Evolutionary conservation across 495 filamentous ascomycete species (phyloP).

Genomic region (Cryomyces antarcticus): DNA sequence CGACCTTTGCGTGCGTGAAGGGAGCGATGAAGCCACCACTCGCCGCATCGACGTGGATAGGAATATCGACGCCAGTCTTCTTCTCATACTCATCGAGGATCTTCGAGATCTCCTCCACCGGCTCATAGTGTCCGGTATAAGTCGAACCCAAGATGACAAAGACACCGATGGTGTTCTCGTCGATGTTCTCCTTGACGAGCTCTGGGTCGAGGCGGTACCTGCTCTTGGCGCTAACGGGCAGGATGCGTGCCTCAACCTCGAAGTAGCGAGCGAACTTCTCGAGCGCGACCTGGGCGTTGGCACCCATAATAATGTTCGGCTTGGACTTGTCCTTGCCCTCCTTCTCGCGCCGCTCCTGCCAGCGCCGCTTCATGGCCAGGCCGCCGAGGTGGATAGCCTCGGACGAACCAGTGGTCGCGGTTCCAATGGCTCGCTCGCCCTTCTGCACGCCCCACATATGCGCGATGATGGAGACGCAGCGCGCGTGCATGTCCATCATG

Average conservation of each 20-base stretch:
- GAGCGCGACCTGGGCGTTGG: slow-evolving; percentile 57
- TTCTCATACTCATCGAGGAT: slow-evolving; percentile 45
- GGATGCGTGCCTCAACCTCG: slow-evolving; percentile 52
- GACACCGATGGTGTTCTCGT: slow-evolving; percentile 62
- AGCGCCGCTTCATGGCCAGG: slow-evolving; percentile 57
- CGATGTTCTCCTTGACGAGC: slow-evolving; percentile 41
- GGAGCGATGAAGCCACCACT: slow-evolving; percentile 56
- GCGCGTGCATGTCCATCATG: slow-evolving; percentile 49
- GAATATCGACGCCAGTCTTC: slow-evolving; percentile 42
- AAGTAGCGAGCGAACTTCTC: slow-evolving; percentile 60
- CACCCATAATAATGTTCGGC: slow-evolving; percentile 62
- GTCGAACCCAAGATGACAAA: slow-evolving; percentile 59
- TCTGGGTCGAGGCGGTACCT: slow-evolving; percentile 42
- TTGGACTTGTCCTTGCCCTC: slow-evolving; percentile 39
- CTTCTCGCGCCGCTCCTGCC: slow-evolving; percentile 43
- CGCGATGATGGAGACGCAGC: slow-evolving; percentile 51
- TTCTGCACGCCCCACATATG: slow-evolving; percentile 47
- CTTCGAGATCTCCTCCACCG: slow-evolving; percentile 44
- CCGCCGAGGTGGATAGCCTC: slow-evolving; percentile 62
- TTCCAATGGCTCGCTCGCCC: slow-evolving; percentile 46
- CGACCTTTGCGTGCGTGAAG: slow-evolving; percentile 41
- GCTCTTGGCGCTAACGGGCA: slow-evolving; percentile 44
- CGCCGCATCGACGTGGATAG: slow-evolving; percentile 59
- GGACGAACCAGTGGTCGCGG: slow-evolving; percentile 51
- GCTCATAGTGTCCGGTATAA: slow-evolving; percentile 61